phyloP scores from a whole-genome alignment of 176 grass and related monocot genomes.

The Carex parvula region DNA sequence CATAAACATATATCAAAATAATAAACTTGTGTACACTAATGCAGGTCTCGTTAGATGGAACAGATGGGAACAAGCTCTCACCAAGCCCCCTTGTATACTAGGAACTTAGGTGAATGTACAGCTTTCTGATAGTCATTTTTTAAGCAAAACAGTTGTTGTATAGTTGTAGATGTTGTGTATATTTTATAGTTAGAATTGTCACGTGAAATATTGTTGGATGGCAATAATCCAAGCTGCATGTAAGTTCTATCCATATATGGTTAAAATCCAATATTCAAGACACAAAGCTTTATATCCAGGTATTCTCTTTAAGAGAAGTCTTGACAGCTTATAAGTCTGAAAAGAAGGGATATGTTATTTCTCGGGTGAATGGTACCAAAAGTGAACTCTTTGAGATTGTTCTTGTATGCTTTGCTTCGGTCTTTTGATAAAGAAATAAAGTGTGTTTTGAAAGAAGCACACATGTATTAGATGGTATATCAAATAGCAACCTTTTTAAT shows the following conservation, averaged over 20 bases:
- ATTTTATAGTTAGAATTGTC: conserved; percentile 21
- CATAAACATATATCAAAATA: background rate
- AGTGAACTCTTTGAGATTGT: background rate
- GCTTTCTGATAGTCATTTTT: conserved; percentile 19
- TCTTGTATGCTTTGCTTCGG: background rate
- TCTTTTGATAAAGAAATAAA: background rate
- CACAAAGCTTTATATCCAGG: background rate
- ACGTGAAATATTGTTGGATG: conserved; percentile 1
- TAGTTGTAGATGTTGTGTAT: conserved; percentile 47
- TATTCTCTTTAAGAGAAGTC: background rate
- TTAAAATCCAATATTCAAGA: background rate
- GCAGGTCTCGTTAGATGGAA: conserved; percentile 66
- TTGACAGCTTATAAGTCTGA: background rate
- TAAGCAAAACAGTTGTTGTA: background rate
- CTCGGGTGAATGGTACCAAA: background rate
- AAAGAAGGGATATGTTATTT: background rate
- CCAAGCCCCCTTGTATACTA: conserved; percentile 32
- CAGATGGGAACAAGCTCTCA: conserved; percentile 42
- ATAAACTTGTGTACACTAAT: conserved; percentile 12
- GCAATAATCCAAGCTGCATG: background rate
- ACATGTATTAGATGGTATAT: background rate
- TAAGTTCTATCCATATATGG: background rate
- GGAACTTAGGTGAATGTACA: conserved; percentile 26
- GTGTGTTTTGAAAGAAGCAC: background rate
- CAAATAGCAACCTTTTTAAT: background rate